Percentiles rank a stretch among this genome's conserved stretches.
These are phyloP conservation scores for Aurinia saxatilis DNA, from an alignment of 345 rosid genomes.

Conservation along the genomic window DNA sequence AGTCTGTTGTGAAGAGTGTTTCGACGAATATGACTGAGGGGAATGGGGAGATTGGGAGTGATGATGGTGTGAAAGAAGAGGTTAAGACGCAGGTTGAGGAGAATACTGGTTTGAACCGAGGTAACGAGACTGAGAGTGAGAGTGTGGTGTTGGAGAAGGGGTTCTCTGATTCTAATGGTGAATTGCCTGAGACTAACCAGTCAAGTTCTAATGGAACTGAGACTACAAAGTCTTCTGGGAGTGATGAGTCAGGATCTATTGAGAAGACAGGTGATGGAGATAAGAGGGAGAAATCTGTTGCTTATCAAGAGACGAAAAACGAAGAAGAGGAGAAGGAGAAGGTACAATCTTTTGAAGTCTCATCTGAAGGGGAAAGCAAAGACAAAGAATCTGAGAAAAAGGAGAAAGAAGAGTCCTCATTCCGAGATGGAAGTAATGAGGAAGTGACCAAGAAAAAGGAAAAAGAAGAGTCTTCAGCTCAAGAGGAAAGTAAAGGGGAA, in stretches of 20 bases:
- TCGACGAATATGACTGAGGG: background rate
- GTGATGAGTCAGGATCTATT: background rate
- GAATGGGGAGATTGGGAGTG: conserved; percentile 21
- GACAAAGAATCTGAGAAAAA: conserved; percentile 14
- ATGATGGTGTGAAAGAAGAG: conserved; percentile 27
- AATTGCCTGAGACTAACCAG: conserved; percentile 36
- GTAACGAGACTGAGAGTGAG: conserved; percentile 18
- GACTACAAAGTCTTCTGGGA: background rate
- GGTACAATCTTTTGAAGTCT: background rate
- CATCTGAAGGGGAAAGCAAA: conserved; percentile 11
- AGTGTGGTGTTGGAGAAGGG: conserved; percentile 33
- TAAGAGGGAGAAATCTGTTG: background rate
- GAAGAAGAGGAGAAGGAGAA: conserved; percentile 21
- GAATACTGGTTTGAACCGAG: conserved; percentile 16
- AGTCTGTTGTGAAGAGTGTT: conserved; percentile 22
- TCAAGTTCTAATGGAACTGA: conserved; percentile 32
- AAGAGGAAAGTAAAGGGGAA: background rate
- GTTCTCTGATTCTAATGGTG: conserved; percentile 34
- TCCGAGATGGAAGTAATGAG: conserved; percentile 14
- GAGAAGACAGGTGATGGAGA: conserved; percentile 7
- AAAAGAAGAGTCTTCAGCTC: conserved; percentile 5
- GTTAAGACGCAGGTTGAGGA: conserved; percentile 20
- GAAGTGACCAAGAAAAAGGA: conserved; percentile 15
- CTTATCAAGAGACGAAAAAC: conserved; percentile 15
- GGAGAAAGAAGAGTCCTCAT: conserved; percentile 20